Base-by-base conservation (phyloP, 768 basidiomycete genomes). In the Suillus americanus region DNA sequence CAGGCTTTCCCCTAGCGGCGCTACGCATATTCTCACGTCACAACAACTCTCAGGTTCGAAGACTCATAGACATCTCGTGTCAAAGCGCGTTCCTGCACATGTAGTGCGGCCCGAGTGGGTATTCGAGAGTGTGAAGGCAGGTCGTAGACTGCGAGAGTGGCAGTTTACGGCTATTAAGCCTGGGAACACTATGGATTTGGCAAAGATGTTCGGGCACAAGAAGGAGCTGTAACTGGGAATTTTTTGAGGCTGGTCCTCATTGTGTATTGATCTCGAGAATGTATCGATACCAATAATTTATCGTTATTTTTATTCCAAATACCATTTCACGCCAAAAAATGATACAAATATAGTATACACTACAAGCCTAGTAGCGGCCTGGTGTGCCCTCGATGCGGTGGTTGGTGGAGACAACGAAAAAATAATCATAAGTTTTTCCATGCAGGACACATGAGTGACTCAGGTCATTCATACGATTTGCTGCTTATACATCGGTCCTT, bases 71-170 rank as follows among this genome's bases (percentile, higher is more conserved):
- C 69, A 87, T 60, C 75, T 94, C 62, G 85, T 82, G 23, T 73
- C 78, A 28, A 86, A 84, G 69, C 79, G 79, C 66, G 81, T 73
- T 63, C 80, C 80, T 41, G 78, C 80, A 25, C 82, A 89, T 62
- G 83, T 94, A 62, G 90, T 94, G 38, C 86, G 81, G 63, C 91
- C 91, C 10, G 87, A 89, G 72, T 93, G 90, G 91, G 82, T 92
- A 8, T 77, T 79, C 13, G 91, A 92, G 67, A 90, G 90, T 68
- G 81, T 92, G 67, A 73, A 74, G 20, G 79, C 80, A 18, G 89
- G 89, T 28, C 88, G 82, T 72, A 79, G 86, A 68, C 77, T 85
- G 64, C 77, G 82, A 41, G 93, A 95, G 75, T 78, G 83, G 63
- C 74, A 76, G 23, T 95, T 92, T 69, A 64, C 79, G 8, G 79